Evolutionary conservation across 768 basidiomycete genomes (phyloP).

Genomic region (Rhizopogon roseolus): DNA sequence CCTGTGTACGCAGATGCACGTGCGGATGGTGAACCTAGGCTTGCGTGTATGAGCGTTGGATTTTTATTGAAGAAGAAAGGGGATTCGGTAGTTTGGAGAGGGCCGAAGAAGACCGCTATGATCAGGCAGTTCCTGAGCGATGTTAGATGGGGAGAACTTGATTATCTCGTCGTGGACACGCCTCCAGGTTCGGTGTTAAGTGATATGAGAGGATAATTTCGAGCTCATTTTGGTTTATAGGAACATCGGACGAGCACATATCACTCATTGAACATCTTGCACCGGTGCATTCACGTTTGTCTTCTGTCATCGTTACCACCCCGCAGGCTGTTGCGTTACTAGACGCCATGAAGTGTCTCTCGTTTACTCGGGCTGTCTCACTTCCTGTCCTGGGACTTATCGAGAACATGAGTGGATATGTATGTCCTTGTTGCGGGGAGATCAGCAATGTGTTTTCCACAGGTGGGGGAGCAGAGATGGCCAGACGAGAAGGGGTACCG

Average conservation of each 20-base stretch:
- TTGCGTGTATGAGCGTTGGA: conserved; percentile 96
- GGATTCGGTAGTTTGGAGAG: conserved; percentile 96
- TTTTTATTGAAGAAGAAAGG: conserved; percentile 87
- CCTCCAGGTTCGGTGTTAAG: conserved; percentile 72
- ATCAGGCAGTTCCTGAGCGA: conserved; percentile 93
- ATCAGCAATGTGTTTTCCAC: conserved; percentile 92
- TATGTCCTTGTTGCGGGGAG: conserved; percentile 96
- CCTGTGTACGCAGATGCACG: conserved; percentile 85
- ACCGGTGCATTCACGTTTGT: conserved; percentile 71
- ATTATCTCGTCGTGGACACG: conserved; percentile 92
- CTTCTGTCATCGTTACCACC: conserved; percentile 91
- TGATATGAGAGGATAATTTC: neutral
- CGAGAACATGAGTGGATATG: conserved; percentile 99
- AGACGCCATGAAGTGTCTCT: conserved; percentile 94
- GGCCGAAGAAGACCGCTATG: conserved; percentile 99
- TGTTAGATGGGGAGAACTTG: conserved; percentile 92
- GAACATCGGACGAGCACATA: conserved; percentile 98
- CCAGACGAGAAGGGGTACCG: conserved; percentile 59
- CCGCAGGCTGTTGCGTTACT: conserved; percentile 95
- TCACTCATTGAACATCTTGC: conserved; percentile 92
- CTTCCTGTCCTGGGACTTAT: conserved; percentile 88
- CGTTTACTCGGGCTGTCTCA: conserved; percentile 85
- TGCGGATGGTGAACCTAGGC: conserved; percentile 51
- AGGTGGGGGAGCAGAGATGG: conserved; percentile 90
- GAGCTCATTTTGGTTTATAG: conserved; percentile 38